Conservation (phyloP, 148 eudicot species). For the Rheum nobile region DNA sequence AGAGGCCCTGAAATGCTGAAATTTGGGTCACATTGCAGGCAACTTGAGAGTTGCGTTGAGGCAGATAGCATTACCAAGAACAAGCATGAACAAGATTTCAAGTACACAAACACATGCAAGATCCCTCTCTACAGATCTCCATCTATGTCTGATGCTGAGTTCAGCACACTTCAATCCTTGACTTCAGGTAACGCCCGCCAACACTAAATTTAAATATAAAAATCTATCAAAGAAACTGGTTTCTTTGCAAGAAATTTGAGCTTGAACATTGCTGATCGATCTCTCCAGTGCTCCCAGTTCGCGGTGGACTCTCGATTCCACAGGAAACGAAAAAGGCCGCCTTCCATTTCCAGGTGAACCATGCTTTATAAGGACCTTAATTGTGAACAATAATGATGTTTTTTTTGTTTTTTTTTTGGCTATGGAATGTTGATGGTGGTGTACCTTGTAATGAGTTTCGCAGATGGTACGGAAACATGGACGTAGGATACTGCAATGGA, state of each 20-base stretch:
- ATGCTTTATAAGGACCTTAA: neutral
- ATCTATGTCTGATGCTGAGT: neutral
- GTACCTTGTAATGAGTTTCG: neutral
- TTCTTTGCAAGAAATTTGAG: neutral
- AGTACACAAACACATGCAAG: constrained; percentile 3
- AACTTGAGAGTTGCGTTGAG: neutral
- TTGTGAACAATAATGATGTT: neutral
- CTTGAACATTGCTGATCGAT: neutral
- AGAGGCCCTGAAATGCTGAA: neutral
- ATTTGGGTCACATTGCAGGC: neutral
- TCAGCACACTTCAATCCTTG: neutral
- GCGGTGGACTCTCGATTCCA: constrained; percentile 22
- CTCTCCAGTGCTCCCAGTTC: constrained; percentile 37
- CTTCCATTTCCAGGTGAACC: constrained; percentile 55
- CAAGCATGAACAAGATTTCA: constrained; percentile 21
- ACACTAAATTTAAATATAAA: too few species aligned
- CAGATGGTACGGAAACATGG: constrained; percentile 31
- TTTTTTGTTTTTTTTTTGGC: neutral
- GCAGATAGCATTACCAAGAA: constrained; percentile 7
- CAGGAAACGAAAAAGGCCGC: constrained; percentile 28
- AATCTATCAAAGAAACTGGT: constrained; percentile 10
- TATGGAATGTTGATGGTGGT: neutral
- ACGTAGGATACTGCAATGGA: constrained; percentile 30
- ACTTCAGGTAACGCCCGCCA: constrained; percentile 6
- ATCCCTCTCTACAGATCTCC: constrained; percentile 5